Evolutionary conservation across 176 grass and related monocot species (phyloP), one percentile per base, ranked within the genome.

Genomic region (Musa itinerans): DNA sequence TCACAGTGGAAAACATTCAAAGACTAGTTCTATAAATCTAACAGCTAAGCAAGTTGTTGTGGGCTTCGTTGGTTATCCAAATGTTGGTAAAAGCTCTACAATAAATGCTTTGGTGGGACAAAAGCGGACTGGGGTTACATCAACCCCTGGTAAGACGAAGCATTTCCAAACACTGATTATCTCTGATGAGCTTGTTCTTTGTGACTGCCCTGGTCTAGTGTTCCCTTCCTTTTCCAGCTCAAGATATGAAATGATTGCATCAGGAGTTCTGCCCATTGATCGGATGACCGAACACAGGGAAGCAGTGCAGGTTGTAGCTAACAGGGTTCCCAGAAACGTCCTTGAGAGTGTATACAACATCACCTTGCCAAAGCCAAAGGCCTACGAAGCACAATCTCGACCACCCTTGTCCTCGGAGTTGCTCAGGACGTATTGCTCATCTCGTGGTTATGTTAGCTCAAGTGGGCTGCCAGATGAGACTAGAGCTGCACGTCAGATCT

Each of bases 91-190:
- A 78, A 98, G 94, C 68, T 98, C 94, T 16, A 98, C 94, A 0
- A 98, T 98, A 74, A 98, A 98, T 83, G 94, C 94, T 56, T 79
- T 98, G 53, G 90, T 98, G 53, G 94, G 94, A 11, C 52, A 86
- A 78, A 98, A 98, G 83, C 79, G 78, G 76, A 93, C 94, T 51
- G 90, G 94, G 23, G 94, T 97, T 26, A 97, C 94, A 25, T 89
- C 89, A 12, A 97, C 93, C 52, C 93, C 93, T 78, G 93, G 93
- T 43, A 97, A 97, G 74, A 97, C 93, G 0, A 97, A 97, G 66
- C 93, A 97, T 83, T 97, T 97, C 82, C 93, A 97, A 79, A 97
- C 93, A 50, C 26, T 97, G 53, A 90, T 97, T 76, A 97, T 97
- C 27, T 97, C 93, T 9, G 83, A 92, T 43, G 93, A 89, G 77